Percentiles rank a stretch among this genome's conserved stretches.
Evolutionary conservation across 345 rosid species (phyloP).

Genomic region (Cardamine occulta): DNA sequence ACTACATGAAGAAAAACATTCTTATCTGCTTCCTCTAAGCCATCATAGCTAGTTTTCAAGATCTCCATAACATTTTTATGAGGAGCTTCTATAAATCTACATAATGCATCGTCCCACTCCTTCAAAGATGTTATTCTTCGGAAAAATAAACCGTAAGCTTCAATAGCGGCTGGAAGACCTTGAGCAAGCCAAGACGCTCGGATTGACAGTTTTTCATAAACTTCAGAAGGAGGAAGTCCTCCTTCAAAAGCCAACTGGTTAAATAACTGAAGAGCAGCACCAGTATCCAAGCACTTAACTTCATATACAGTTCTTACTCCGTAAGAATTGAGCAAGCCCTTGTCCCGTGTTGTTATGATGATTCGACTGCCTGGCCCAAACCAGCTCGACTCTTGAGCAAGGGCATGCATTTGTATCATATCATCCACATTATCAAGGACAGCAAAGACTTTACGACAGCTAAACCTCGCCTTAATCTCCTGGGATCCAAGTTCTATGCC

Average conservation of each 20-base stretch:
- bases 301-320: background rate
- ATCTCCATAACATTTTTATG: background rate
- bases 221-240: conserved; percentile 1
- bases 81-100: background rate
- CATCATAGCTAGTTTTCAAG: conserved; percentile 9
- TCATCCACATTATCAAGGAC: conserved; percentile 26
- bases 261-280: conserved; percentile 19
- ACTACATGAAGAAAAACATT: conserved; percentile 24
- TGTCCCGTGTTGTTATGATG: conserved; percentile 29
- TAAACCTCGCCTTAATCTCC: background rate
- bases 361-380: conserved; percentile 29
- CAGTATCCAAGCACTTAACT: conserved; percentile 3
- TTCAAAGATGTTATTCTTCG: background rate
- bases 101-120: conserved; percentile 26
- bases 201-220: background rate
- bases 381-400: background rate
- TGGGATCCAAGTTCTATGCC: background rate
- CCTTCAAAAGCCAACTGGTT: background rate
- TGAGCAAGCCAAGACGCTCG: conserved; percentile 8
- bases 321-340: background rate
- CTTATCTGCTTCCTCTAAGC: conserved; percentile 11
- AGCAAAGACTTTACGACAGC: background rate
- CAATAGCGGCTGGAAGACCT: conserved; percentile 42
- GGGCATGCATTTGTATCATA: background rate
- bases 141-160: conserved; percentile 31